Evolutionary conservation across 2,329 filamentous ascomycete species (phyloP), one percentile per base, ranked within the genome.

Genomic region (Escovopsis sp.): DNA sequence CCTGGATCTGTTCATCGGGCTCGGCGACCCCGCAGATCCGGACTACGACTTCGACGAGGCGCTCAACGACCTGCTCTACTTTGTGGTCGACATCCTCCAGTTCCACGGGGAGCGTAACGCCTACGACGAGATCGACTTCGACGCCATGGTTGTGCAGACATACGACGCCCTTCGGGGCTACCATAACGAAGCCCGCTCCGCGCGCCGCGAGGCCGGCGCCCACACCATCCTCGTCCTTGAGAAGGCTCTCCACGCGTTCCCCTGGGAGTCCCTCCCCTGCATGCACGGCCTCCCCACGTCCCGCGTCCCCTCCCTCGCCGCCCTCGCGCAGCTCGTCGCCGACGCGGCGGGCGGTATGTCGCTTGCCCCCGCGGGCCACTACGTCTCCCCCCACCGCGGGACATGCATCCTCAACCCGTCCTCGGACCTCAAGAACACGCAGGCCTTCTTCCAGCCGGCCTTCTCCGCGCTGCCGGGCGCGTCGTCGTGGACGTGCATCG

Each of bases 101-200:
- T 96, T 98, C 56, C 84, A 94, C 46, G 90, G 90, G 13, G 92
- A 98, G 58, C 73, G 77, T 33, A 98, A 96, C 51, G 90, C 92
- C 0, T 94, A 94, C 56, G 90, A 98, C 47, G 90, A 98, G 59
- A 83, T 98, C 42, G 88, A 96, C 55, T 93, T 96, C 51, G 90
- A 98, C 43, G 62, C 70, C 45, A 92, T 98, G 73, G 76, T 87
- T 5, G 69, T 96, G 27, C 86, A 94, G 47, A 84, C 83, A 0
- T 70, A 85, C 27, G 88, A 94, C 56, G 84, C 86, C 2, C 62
- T 98, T 18, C 73, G 77, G 34, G 70, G 74, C 1, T 94, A 94
- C 50, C 78, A 94, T 48, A 66, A 62, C 17, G 60, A 62, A 0
- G 56, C 56, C 18, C 62, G 60, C 32, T 54, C 51, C 15, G 48